A percentile compares a stretch with the other conserved stretches of the same genome.
Evolutionary conservation across 371 early-diverging fungal genomes (phyloP).

Genomic region (Mucor piriformis): DNA sequence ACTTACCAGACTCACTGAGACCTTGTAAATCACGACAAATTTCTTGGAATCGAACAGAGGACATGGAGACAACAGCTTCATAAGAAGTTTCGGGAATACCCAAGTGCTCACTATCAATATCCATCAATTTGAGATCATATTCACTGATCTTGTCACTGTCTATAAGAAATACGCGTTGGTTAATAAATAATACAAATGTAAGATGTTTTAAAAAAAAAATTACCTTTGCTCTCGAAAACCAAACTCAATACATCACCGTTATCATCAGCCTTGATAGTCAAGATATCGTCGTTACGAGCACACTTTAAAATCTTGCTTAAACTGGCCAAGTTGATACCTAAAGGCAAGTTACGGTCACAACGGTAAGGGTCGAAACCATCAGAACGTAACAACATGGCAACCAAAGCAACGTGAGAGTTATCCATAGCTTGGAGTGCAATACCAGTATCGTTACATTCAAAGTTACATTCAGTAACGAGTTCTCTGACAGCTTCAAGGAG

Average conservation of each 20-base stretch:
- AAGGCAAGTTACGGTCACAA: constrained; percentile 90
- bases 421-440: constrained; percentile 99
- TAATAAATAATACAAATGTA: not conserved
- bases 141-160: constrained; percentile 88
- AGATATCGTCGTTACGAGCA: constrained; percentile 89
- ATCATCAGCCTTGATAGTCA: constrained; percentile 92
- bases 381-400: constrained; percentile 84
- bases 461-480: constrained; percentile 96
- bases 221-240: constrained; percentile 83
- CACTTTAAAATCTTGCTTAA: constrained; percentile 95
- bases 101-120: constrained; percentile 95
- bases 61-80: constrained; percentile 89
- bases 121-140: constrained; percentile 96
- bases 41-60: constrained; percentile 89
- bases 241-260: constrained; percentile 81
- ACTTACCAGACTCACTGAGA: constrained; percentile 84
- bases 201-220: not conserved
- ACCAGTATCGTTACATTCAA: constrained; percentile 96
- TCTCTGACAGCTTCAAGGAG: constrained; percentile 97
- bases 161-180: constrained; percentile 23
- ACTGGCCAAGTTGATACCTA: constrained; percentile 89
- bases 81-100: constrained; percentile 95
- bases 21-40: constrained; percentile 88
- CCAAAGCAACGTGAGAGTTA: constrained; percentile 96
- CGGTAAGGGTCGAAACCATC: constrained; percentile 96